phyloP scores from a whole-genome alignment of 768 basidiomycete genomes.

The Scleroderma bovista region DNA sequence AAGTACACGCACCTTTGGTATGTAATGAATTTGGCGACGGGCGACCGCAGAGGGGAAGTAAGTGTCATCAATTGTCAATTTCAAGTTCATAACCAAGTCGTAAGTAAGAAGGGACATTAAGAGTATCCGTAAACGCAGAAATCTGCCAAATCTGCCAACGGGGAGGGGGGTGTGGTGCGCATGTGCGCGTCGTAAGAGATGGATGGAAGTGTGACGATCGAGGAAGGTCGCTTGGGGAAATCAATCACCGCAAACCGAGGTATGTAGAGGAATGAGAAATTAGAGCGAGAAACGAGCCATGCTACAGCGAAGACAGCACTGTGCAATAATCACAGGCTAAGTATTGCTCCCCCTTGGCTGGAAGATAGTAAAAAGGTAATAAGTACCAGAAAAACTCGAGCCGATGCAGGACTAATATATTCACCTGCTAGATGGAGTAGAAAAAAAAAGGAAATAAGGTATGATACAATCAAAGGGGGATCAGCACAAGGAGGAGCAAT shows the following conservation, averaged over 20 bases:
- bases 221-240: constrained; percentile 5
- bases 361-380: constrained; percentile 32
- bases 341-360: constrained; percentile 29
- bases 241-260: constrained; percentile 13
- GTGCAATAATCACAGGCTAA: constrained; percentile 25
- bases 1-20: neutral
- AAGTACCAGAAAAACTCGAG: constrained; percentile 26
- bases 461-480: constrained; percentile 25
- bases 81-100: constrained; percentile 19
- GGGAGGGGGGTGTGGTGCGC: constrained; percentile 9
- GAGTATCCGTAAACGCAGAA: constrained; percentile 22
- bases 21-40: neutral
- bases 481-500: constrained; percentile 30
- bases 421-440: constrained; percentile 19
- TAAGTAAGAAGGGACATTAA: constrained; percentile 6
- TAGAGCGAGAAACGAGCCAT: constrained; percentile 23
- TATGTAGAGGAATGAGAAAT: constrained; percentile 14
- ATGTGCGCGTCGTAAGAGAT: constrained; percentile 9
- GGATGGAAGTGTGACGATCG: constrained; percentile 6
- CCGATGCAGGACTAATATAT: constrained; percentile 25
- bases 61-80: constrained; percentile 21
- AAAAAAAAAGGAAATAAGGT: constrained; percentile 24
- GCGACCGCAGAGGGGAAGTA: constrained; percentile 1
- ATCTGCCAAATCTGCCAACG: constrained; percentile 27
- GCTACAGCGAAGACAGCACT: constrained; percentile 28